Evolutionary conservation across 2,329 filamentous ascomycete genomes (phyloP).

Genomic region (Trichoderma sp.): DNA sequence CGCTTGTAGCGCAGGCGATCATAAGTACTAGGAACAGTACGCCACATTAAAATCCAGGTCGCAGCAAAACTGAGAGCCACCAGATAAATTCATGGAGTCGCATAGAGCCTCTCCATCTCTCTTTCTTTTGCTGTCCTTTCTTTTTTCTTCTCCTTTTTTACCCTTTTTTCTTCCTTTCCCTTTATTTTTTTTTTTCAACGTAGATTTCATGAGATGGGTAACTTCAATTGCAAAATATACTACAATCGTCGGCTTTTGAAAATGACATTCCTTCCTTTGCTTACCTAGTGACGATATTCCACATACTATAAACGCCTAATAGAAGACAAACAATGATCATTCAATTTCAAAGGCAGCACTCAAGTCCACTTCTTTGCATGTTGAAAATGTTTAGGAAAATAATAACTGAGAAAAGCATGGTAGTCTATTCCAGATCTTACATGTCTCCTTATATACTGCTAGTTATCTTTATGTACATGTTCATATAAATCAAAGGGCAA

Average conservation of each 20-base stretch:
- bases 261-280: not conserved
- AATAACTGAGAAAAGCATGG: not conserved
- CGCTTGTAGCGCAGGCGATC: not conserved
- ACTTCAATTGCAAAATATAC: not conserved
- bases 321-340: not conserved
- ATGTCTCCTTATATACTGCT: not conserved
- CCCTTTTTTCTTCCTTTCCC: too few relatives aligned
- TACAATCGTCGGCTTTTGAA: not conserved
- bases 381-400: not conserved
- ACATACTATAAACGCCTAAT: not conserved
- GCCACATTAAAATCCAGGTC: not conserved
- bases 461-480: constrained; percentile 18
- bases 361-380: not conserved
- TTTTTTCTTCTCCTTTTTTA: too few relatives aligned
- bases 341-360: not conserved
- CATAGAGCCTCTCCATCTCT: too few relatives aligned
- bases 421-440: not conserved
- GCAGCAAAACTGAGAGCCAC: not conserved
- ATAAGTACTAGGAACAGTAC: not conserved
- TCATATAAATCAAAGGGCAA: not conserved
- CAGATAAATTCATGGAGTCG: not conserved
- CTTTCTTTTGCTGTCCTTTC: too few relatives aligned
- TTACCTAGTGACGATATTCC: not conserved
- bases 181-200: too few relatives aligned
- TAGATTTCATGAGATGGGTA: not conserved